Base-by-base conservation (phyloP, 2,329 filamentous ascomycete species). In the Pochonia chlamydosporia region DNA sequence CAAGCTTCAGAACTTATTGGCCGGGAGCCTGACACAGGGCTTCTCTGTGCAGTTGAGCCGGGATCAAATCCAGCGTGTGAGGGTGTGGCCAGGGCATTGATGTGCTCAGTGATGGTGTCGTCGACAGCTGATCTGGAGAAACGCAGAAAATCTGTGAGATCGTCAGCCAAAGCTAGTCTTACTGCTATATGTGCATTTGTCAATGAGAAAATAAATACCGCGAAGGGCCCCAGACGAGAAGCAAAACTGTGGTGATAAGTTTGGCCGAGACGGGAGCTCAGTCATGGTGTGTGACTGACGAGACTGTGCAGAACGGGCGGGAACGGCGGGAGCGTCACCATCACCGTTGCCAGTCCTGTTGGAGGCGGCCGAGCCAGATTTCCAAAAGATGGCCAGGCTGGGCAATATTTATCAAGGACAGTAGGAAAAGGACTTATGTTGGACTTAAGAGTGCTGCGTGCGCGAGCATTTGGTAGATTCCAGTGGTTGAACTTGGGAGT, bases 81-180 rank as follows among this genome's bases (percentile, higher is more conserved):
- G 0, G 92, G 92, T 1, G 85, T 91, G 39, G 89, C 71, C 31
- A 97, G 78, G 1, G 89, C 89, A 71, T 97, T 97, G 51, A 99
- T 81, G 59, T 95, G 92, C 61, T 96, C 91, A 1, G 83, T 82
- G 61, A 99, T 97, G 39, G 87, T 89, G 68, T 99, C 93, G 68
- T 99, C 93, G 60, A 96, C 85, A 41, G 87, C 81, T 44, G 81
- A 76, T 53, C 93, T 83, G 9, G 92, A 96, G 54, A 93, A 68
- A 33, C 90, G 87, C 20, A 99, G 78, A 65, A 99, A 99, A 65
- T 96, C 93, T 96, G 20, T 18, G 24, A 11, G 37, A 16, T 25
- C 10, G 60, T 28, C 23, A 37, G 3, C 13, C 3, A 7, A 46
- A 21, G 40, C 37, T 40, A 28, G 23, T n/a, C 31, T 43, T 23